phyloP scores from a whole-genome alignment of 169 alveolate genomes.

The Neospora caninum region DNA sequence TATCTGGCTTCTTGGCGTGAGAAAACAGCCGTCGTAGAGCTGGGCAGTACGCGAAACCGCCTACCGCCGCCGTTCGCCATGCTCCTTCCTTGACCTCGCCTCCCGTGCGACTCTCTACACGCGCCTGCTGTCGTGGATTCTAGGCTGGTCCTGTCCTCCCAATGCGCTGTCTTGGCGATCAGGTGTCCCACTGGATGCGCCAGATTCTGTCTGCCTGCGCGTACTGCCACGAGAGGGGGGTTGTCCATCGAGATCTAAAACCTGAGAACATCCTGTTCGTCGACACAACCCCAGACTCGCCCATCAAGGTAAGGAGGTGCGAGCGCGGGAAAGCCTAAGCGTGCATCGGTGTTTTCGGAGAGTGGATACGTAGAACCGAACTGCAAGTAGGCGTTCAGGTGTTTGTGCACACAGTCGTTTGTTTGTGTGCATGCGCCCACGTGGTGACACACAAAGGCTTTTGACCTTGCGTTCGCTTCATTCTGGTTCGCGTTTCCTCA shows the following conservation, averaged over 20 bases:
- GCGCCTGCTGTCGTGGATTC: too few species aligned
- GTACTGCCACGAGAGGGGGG: conserved; percentile 81
- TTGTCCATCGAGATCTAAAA: conserved; percentile 88
- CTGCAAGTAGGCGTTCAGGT: not conserved
- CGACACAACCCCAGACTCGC: conserved; percentile 64
- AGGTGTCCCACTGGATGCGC: conserved; percentile 76
- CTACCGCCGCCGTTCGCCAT: too few species aligned
- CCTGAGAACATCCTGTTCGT: conserved; percentile 86
- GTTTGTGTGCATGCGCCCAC: too few species aligned
- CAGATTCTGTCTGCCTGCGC: conserved; percentile 80
- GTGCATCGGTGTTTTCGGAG: not conserved
- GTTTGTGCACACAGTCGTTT: too few species aligned
- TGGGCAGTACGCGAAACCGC: too few species aligned
- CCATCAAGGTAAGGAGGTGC: conserved; percentile 48
- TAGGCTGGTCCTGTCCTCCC: not conserved
- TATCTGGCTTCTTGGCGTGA: too few species aligned
- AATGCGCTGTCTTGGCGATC: not conserved
- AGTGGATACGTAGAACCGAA: not conserved
- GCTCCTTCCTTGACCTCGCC: too few species aligned
- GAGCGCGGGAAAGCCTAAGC: not conserved
- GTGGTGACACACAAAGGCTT: too few species aligned
- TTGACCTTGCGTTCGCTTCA: too few species aligned
- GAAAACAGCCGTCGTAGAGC: too few species aligned
- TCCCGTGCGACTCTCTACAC: too few species aligned
- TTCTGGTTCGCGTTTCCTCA: too few species aligned